phyloP scores from a whole-genome alignment of 2,329 filamentous ascomycete species.

The Alternaria postmessia region DNA sequence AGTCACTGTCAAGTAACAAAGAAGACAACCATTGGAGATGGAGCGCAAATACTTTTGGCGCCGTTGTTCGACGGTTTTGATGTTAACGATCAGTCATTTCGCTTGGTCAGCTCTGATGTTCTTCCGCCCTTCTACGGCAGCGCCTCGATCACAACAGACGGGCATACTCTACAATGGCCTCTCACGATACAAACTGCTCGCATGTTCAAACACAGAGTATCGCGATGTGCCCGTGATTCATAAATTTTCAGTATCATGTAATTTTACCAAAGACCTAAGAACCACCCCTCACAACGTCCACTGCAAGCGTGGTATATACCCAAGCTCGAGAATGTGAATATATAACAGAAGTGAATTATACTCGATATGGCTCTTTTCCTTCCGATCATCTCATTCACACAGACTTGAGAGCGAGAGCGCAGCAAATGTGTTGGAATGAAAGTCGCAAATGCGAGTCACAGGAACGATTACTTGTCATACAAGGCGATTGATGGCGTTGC shows the following conservation, averaged over 20 bases:
- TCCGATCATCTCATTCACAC: background rate
- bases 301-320: background rate
- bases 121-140: background rate
- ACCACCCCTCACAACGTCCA: background rate
- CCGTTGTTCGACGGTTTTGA: background rate
- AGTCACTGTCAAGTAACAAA: background rate
- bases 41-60: background rate
- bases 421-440: background rate
- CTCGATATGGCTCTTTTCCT: too few relatives aligned
- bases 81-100: background rate
- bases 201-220: background rate
- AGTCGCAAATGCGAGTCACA: background rate
- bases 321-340: background rate
- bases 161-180: background rate
- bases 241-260: background rate
- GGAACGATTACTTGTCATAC: background rate
- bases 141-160: background rate
- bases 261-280: background rate
- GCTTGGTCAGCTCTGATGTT: background rate
- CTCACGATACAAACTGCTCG: background rate
- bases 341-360: background rate
- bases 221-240: background rate
- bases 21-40: background rate
- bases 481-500: background rate
- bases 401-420: background rate